Evolutionary conservation across 345 rosid species (phyloP).

Genomic region (Populus ilicifolia): DNA sequence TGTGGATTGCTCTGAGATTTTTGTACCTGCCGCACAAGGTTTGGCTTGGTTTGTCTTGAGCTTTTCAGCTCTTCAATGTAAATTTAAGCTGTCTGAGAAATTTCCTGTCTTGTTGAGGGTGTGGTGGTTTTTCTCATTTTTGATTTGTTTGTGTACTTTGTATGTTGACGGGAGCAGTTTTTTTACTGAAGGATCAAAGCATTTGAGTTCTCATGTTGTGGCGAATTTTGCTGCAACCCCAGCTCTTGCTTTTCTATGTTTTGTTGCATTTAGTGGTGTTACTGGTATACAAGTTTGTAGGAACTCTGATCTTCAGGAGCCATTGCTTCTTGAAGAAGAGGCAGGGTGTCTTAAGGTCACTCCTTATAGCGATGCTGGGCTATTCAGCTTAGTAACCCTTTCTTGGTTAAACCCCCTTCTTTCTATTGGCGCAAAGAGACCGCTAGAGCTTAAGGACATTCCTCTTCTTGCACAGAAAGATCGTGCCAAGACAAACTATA

Average conservation of each 20-base stretch:
- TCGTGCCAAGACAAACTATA: conserved; percentile 84
- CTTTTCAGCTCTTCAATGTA: conserved; percentile 71
- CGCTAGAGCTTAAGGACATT: conserved; percentile 94
- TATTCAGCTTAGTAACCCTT: conserved; percentile 75
- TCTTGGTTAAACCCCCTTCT: conserved; percentile 97
- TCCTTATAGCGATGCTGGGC: conserved; percentile 67
- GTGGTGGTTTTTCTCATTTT: conserved; percentile 83
- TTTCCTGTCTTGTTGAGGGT: conserved; percentile 71
- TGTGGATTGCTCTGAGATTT: conserved; percentile 58
- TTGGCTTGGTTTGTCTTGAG: conserved; percentile 84
- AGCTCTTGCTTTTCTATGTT: conserved; percentile 80
- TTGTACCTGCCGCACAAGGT: conserved; percentile 61
- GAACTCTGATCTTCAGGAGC: conserved; percentile 77
- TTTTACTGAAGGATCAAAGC: conserved; percentile 46
- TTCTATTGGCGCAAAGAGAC: conserved; percentile 85
- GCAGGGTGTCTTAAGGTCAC: conserved; percentile 80
- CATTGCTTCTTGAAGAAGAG: conserved; percentile 86
- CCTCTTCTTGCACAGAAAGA: conserved; percentile 89
- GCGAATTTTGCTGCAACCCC: conserved; percentile 79
- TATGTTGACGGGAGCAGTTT: conserved; percentile 68
- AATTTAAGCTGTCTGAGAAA: conserved; percentile 65
- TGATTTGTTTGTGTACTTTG: conserved; percentile 61
- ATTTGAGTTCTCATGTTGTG: conserved; percentile 58
- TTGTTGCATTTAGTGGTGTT: conserved; percentile 63
- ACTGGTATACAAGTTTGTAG: conserved; percentile 61